Conservation (phyloP, 345 rosid species). For the Eucalyptus cloeziana region DNA sequence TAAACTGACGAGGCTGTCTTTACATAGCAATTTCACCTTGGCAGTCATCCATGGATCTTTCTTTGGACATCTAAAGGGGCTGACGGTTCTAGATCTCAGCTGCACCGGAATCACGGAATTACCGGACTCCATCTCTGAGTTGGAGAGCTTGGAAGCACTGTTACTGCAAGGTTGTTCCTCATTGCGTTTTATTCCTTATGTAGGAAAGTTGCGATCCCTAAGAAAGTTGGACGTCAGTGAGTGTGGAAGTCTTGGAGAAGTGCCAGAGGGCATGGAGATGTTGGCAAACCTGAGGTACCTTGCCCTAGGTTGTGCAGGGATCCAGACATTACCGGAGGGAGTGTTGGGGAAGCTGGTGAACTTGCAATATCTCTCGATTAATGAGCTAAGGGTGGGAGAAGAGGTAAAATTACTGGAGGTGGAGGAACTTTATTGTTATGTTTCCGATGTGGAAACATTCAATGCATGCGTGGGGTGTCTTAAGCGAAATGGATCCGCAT, state of each 20-base stretch:
- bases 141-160: conserved; percentile 1
- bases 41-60: not conserved
- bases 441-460: too few species aligned
- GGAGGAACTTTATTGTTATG: too few species aligned
- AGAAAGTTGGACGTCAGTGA: not conserved
- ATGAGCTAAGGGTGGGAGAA: too few species aligned
- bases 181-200: not conserved
- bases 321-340: too few species aligned
- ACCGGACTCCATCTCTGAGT: not conserved
- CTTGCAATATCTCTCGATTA: too few species aligned
- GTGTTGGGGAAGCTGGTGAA: too few species aligned
- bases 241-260: not conserved
- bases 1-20: not conserved
- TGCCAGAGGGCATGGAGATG: too few species aligned
- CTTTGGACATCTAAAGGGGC: not conserved
- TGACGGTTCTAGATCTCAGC: not conserved
- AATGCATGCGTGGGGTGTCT: not conserved
- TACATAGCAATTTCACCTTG: not conserved
- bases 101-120: not conserved
- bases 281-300: too few species aligned
- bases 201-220: not conserved
- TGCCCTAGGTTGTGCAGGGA: too few species aligned
- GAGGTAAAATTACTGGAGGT: too few species aligned
- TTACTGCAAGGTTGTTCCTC: not conserved
- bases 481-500: not conserved